Evolutionary conservation across 1,284 basidiomycete genomes (phyloP), one percentile per base, ranked within the genome.

Genomic region (Rhodofomes roseus): DNA sequence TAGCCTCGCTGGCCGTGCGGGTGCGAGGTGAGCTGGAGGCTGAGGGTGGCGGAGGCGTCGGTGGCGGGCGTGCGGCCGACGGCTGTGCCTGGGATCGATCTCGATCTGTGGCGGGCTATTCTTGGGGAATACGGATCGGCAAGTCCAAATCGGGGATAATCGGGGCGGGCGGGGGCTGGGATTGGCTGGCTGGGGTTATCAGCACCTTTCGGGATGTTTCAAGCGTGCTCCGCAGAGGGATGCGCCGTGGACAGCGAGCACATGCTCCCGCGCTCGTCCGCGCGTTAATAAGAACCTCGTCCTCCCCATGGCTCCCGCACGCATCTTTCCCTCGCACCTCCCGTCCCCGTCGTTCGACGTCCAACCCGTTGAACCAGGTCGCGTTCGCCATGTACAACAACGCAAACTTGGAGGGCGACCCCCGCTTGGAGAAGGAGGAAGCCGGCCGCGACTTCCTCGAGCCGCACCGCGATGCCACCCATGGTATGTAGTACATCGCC

Each of bases 351-450:
- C n/a, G 25, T 43, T 43, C 43, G 43, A 36, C 43, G 25, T 51
- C 56, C n/a, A 39, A 39, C 14, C 46, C 22, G 41, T 39, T 31
- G 34, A 58, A 37, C 29, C 36, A 58, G 22, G 29, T 16, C 14
- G 56, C 29, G 31, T 48, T 31, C 34, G 2, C 40, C 20, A 58
- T 58, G 57, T 58, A 54, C 58, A 59, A 55, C 46, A 46, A 37
- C 40, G 58, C 58, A 29, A 55, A 54, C 54, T 23, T 59, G 37
- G 58, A 54, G 31, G 58, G 58, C 25, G 58, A 59, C 54, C 58
- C 58, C 34, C 58, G 58, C 54, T 29, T 59, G 41, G 58, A 59
- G 53, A 48, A 41, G 20, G 40, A 59, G 36, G 58, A 59, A 46
- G 39, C 50, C 37, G 58, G 58, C 37, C 41, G 25, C n/a, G 58